These are phyloP conservation scores for Phytomonas serpens DNA, from an alignment of 208 protist genomes.

Conservation along the genomic window DNA sequence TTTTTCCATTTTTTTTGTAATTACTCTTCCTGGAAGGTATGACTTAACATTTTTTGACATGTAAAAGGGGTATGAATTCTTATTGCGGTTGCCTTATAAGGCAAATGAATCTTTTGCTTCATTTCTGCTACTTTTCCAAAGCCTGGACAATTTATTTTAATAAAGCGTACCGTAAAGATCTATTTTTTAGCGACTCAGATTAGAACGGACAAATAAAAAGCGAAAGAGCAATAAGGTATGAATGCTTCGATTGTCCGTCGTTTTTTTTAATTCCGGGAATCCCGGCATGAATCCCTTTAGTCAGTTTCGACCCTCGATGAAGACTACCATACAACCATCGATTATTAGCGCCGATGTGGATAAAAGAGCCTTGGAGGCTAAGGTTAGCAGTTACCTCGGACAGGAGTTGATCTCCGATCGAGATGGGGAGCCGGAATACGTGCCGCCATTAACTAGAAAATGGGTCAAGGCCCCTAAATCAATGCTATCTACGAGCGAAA, in stretches of 20 bases:
- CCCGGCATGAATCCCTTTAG: conserved; percentile 12
- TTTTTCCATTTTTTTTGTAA: conserved; percentile 2
- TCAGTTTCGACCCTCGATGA: background rate
- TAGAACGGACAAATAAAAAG: background rate
- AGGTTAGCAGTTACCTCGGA: conserved; percentile 27
- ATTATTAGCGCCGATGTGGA: conserved; percentile 28
- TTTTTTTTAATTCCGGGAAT: background rate
- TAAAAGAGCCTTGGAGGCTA: conserved; percentile 25
- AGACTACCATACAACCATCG: conserved; percentile 28
- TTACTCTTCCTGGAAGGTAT: background rate
- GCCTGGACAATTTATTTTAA: background rate
- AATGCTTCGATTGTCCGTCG: background rate
- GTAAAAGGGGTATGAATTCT: background rate
- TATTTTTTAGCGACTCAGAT: background rate
- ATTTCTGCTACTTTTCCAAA: background rate
- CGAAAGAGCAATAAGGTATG: background rate
- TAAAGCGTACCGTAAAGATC: background rate
- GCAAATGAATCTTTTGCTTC: background rate
- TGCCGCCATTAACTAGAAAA: conserved; percentile 35
- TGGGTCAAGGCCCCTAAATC: conserved; percentile 66
- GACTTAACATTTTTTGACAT: background rate
- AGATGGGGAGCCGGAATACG: conserved; percentile 11
- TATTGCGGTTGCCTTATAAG: background rate
- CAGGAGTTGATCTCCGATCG: conserved; percentile 17
- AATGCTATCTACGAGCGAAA: conserved; percentile 45